Conservation (phyloP, 2,329 filamentous ascomycete species). For the Setomelanomma holmii region DNA sequence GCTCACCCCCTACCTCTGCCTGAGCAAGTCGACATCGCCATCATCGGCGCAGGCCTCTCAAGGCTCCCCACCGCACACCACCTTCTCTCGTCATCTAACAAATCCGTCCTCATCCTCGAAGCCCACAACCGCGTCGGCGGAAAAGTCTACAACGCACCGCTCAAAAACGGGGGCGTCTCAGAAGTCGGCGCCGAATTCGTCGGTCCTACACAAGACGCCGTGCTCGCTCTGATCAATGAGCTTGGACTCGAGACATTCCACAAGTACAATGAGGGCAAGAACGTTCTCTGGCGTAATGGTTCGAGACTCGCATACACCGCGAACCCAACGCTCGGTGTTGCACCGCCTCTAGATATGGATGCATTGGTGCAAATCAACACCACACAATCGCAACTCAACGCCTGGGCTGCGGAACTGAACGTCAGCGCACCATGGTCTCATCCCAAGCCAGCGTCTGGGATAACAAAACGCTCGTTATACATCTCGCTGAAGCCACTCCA, state of each 20-base stretch:
- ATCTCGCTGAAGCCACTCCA: conserved; percentile 3
- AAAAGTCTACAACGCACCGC: conserved; percentile 52
- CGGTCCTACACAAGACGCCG: conserved; percentile 29
- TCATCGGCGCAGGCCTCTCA: conserved; percentile 57
- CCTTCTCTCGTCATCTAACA: conserved; percentile 39
- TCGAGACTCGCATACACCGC: conserved; percentile 14
- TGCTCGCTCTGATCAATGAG: conserved; percentile 21
- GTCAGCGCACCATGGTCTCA: conserved; percentile 23
- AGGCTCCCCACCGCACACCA: conserved; percentile 38
- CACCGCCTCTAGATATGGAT: conserved; percentile 15
- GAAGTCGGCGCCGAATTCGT: conserved; percentile 34
- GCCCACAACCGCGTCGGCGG: conserved; percentile 60
- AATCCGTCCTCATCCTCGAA: conserved; percentile 57
- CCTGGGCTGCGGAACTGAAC: conserved; percentile 26
- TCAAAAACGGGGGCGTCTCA: conserved; percentile 27
- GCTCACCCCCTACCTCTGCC: neutral
- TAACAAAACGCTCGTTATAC: conserved; percentile 17
- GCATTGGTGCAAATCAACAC: conserved; percentile 17
- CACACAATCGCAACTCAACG: conserved; percentile 18
- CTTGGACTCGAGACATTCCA: conserved; percentile 25
- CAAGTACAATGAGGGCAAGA: conserved; percentile 20
- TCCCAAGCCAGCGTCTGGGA: conserved; percentile 19
- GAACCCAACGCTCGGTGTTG: conserved; percentile 15
- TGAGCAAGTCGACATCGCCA: conserved; percentile 26
- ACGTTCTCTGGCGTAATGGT: conserved; percentile 22